phyloP scores from a whole-genome alignment of 2,329 filamentous ascomycete species.

The Exophiala phaeomuriformis region DNA sequence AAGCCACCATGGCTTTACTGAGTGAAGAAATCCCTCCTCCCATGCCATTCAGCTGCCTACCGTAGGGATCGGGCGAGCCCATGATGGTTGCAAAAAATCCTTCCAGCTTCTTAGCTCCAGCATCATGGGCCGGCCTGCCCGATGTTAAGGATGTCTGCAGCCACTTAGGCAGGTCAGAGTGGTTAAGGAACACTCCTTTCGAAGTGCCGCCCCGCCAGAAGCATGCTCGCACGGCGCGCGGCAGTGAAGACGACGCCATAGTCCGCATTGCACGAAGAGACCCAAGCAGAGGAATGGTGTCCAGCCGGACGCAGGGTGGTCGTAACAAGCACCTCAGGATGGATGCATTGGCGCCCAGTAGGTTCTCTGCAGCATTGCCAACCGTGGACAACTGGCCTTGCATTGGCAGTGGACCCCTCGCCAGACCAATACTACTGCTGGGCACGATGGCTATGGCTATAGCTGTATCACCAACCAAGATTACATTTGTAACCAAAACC shows the following conservation, averaged over 20 bases:
- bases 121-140: background rate
- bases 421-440: no score
- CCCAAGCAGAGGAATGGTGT: background rate
- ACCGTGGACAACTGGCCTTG: no score
- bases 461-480: no score
- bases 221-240: slow-evolving; percentile 36
- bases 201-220: slow-evolving; percentile 66
- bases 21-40: slow-evolving; percentile 62
- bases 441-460: no score
- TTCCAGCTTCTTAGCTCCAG: slow-evolving; percentile 10
- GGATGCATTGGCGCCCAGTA: no score
- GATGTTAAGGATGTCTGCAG: slow-evolving; percentile 6
- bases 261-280: background rate
- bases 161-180: slow-evolving; percentile 44
- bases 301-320: background rate
- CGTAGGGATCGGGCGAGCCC: slow-evolving; percentile 32
- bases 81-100: slow-evolving; percentile 16
- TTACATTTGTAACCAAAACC: no score
- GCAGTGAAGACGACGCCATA: slow-evolving; percentile 8
- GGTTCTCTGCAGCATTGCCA: no score
- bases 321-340: no score
- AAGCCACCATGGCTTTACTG: slow-evolving; percentile 55
- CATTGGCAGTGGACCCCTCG: no score
- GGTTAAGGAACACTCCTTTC: slow-evolving; percentile 55
- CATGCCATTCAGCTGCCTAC: slow-evolving; percentile 64